Evolutionary conservation across 2,329 filamentous ascomycete species (phyloP).

Genomic region (Passalora sequoiae): DNA sequence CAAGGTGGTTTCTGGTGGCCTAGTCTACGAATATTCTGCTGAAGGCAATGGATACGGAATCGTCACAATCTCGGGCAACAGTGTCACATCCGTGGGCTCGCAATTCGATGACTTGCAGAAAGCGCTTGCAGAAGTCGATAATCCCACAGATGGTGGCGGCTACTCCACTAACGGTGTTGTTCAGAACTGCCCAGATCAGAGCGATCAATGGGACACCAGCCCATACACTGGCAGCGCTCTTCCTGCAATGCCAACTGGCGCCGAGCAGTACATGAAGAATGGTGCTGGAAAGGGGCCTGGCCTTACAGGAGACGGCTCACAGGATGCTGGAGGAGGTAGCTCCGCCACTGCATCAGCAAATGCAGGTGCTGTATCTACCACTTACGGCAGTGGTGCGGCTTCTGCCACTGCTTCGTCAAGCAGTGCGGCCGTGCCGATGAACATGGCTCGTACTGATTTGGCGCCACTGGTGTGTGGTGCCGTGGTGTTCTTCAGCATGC

Average conservation of each 20-base stretch:
- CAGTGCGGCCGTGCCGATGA: conserved; percentile 40
- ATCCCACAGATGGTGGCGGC: conserved; percentile 52
- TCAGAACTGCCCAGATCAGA: conserved; percentile 50
- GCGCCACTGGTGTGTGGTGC: conserved; percentile 48
- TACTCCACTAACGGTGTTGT: conserved; percentile 51
- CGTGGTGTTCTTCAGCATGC: conserved; percentile 46
- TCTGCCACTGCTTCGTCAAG: conserved; percentile 21
- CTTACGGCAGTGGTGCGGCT: conserved; percentile 15
- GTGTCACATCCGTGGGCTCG: conserved; percentile 44
- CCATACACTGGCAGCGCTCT: conserved; percentile 42
- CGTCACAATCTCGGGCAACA: conserved; percentile 56
- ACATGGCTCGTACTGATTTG: conserved; percentile 41
- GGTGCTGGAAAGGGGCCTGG: conserved; percentile 54
- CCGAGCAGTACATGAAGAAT: conserved; percentile 51
- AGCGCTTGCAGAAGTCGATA: conserved; percentile 45
- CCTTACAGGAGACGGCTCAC: conserved; percentile 44
- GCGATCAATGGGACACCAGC: conserved; percentile 52
- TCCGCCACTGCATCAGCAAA: conserved; percentile 45
- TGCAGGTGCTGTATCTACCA: conserved; percentile 43
- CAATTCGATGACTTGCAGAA: conserved; percentile 59
- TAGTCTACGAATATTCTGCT: conserved; percentile 90
- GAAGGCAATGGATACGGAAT: conserved; percentile 78
- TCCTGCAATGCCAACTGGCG: conserved; percentile 53
- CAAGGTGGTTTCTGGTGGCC: conserved; percentile 81
- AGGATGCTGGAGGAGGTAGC: conserved; percentile 48